Evolutionary conservation across 1,284 basidiomycete genomes (phyloP), one percentile per base, ranked within the genome.

Genomic region (Mycosarcoma mackinlayi): DNA sequence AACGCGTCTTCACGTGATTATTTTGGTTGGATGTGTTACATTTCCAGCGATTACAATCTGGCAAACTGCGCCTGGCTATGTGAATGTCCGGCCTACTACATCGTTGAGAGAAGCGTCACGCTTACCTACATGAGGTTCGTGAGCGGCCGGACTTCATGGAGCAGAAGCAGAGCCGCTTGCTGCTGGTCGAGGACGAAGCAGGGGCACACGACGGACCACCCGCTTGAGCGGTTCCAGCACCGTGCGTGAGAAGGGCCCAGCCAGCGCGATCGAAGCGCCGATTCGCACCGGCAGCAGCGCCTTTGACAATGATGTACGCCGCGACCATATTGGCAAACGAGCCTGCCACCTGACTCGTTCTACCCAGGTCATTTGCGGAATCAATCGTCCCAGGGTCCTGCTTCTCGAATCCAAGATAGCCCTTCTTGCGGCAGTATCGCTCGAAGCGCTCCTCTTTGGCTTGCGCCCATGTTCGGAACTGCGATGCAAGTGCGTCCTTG

Each of bases 221-320:
- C 19, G 38, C 50, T 72, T 72, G 27, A 87, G 60, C 11, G 91
- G 91, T 51, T 90, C 88, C 18, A 92, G 76, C 6, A 89, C 76
- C 9, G 85, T 64, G 41, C 91, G 85, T 11, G 92, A 90, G 81
- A 93, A 91, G 10, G 86, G 86, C 10, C 92, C 92, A 0, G 92
- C 87, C 3, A 91, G 84, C 73, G 90, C 92, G 27, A 94, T 70
- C 1, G 91, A 92, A 1, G 88, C 78, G 0, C 87, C 91, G 64
- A 94, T 87, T 8, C 93, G 88, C 18, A 91, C 79, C 2, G 93
- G 92, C 4, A 92, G 78, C 13, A 93, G 83, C 0, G 90, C 91
- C 92, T 94, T n/a, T 97, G 60, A 90, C 91, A 6, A 88, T 84
- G 1, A 89, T 89, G 81, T 95, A 97, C 0, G 93, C 93, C 19